phyloP scores from a whole-genome alignment of 768 basidiomycete species.

The Boletus coccyginus region DNA sequence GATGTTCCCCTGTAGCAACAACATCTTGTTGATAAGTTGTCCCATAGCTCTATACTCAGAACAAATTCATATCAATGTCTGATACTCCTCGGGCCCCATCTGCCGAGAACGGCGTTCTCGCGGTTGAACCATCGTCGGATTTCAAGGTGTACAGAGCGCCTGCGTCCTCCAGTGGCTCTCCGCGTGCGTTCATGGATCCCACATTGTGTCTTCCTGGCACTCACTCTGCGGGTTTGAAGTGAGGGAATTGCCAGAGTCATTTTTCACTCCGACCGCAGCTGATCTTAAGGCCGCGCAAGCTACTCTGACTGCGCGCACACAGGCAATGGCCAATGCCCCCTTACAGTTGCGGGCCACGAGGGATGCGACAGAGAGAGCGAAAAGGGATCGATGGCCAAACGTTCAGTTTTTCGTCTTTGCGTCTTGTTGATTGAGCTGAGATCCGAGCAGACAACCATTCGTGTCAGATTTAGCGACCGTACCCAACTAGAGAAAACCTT shows the following conservation, averaged over 20 bases:
- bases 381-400: constrained; percentile 68
- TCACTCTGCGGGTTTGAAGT: constrained; percentile 17
- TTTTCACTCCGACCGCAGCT: constrained; percentile 67
- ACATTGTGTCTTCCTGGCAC: not conserved
- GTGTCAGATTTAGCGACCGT: constrained; percentile 77
- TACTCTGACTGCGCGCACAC: constrained; percentile 56
- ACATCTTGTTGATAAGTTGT: constrained; percentile 16
- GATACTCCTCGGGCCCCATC: constrained; percentile 15
- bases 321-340: constrained; percentile 66
- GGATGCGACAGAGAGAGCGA: constrained; percentile 59
- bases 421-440: constrained; percentile 10
- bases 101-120: not conserved
- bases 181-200: constrained; percentile 32
- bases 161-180: constrained; percentile 23
- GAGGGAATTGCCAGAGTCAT: constrained; percentile 65
- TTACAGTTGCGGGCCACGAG: constrained; percentile 61
- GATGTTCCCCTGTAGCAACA: constrained; percentile 6
- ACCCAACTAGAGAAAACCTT: constrained; percentile 79
- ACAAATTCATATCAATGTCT: constrained; percentile 22
- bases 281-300: constrained; percentile 71
- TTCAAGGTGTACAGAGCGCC: constrained; percentile 54
- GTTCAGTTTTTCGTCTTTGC: constrained; percentile 35
- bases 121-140: constrained; percentile 13
- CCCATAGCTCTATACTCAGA: constrained; percentile 13
- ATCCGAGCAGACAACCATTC: constrained; percentile 65